Evolutionary conservation across 2,329 filamentous ascomycete genomes (phyloP), one percentile per base, ranked within the genome.

Genomic region (Zasmidium angulare): DNA sequence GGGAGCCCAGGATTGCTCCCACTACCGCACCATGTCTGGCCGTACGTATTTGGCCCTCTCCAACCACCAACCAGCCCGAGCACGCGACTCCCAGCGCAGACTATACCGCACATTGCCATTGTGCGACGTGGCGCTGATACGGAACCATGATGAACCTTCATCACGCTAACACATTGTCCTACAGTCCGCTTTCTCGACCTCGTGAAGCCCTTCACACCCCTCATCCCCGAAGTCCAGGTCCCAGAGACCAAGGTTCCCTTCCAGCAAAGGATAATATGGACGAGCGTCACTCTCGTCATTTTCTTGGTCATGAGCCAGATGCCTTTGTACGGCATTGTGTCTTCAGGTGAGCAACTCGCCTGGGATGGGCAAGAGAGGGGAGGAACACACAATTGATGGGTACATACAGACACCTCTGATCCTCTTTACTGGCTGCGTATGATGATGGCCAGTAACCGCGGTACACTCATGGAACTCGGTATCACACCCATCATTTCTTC

Each of bases 221-320:
- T 98, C 86, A 90, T 99, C 78, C 95, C 95, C 76, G 95, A 99
- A 89, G 95, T 99, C 81, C 90, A 93, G 82, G 89, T 96, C 75
- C 95, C 95, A 71, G 95, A 99, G 83, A 96, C 93, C 78, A 98
- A 97, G 84, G 89, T 96, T 60, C 91, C 93, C 70, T 99, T 99
- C 88, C 96, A 98, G 85, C 95, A 98, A 77, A 75, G 78, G 64
- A 75, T 82, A 72, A 77, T 81, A 80, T 82, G 79, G 79, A 82
- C 79, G 14, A 78, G 78, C 66, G 74, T 76, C 46, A 98, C 95
- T 67, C 86, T 99, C 71, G 84, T 99, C 78, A 96, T 98, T 82
- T 99, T 99, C 87, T 83, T 99, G 85, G 92, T 99, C 80, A 99
- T 99, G 95, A 97, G 92, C 82, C 95, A 97, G 83, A 98, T 99